Conservation (phyloP, 345 rosid genomes). For the Cardamine occulta region DNA sequence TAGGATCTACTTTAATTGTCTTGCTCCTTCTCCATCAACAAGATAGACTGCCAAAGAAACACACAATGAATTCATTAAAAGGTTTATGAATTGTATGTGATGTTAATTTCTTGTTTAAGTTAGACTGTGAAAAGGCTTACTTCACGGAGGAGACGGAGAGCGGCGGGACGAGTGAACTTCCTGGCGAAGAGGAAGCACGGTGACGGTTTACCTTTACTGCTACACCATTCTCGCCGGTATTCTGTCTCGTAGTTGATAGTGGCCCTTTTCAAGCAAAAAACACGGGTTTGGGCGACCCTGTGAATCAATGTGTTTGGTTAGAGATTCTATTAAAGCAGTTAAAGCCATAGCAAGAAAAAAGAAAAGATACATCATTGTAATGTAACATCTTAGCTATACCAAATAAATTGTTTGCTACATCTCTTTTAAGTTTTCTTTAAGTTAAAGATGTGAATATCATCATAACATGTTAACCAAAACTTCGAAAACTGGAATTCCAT, state of each 20-base stretch:
- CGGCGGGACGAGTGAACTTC: constrained; percentile 92
- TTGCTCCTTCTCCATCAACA: constrained; percentile 31
- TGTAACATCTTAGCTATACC: background rate
- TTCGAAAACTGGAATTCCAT: background rate
- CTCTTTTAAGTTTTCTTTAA: too few relatives aligned
- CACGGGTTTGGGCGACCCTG: too few relatives aligned
- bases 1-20: constrained; percentile 29
- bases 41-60: constrained; percentile 37
- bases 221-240: constrained; percentile 92
- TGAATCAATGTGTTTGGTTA: constrained; percentile 17
- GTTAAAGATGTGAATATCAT: background rate
- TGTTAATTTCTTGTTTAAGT: constrained; percentile 9
- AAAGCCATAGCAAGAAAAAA: background rate
- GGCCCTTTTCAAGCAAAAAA: too few relatives aligned
- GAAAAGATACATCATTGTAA: background rate
- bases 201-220: constrained; percentile 77
- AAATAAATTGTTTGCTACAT: background rate
- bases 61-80: constrained; percentile 10
- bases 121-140: constrained; percentile 44
- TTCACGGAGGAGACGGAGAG: constrained; percentile 72
- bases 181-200: constrained; percentile 91
- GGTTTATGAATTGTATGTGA: background rate
- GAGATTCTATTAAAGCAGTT: background rate
- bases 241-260: constrained; percentile 89
- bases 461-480: background rate